Evolutionary conservation across 257 asterid species (phyloP).

Genomic region (Echites panduratus): DNA sequence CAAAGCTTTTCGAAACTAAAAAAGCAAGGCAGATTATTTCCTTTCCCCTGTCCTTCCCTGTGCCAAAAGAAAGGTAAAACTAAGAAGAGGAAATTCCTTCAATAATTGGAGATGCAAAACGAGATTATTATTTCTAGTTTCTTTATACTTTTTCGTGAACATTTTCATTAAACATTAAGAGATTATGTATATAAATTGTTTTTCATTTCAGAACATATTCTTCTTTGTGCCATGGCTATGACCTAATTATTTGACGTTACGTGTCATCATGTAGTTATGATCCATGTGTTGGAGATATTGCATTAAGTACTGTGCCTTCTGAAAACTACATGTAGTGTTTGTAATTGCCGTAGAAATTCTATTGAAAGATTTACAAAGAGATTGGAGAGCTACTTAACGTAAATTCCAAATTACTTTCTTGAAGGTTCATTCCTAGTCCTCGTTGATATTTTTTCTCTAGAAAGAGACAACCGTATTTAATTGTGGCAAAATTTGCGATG

Average conservation of each 20-base stretch:
- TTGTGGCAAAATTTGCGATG: background rate
- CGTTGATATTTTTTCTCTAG: background rate
- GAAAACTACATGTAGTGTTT: background rate
- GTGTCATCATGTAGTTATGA: background rate
- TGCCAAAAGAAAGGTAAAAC: background rate
- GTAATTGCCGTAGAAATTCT: background rate
- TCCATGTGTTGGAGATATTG: background rate
- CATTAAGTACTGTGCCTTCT: background rate
- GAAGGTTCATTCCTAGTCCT: background rate
- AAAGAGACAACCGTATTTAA: no score
- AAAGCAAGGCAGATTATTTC: background rate
- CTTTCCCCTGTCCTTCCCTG: background rate
- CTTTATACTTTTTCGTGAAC: no score
- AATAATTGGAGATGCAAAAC: background rate
- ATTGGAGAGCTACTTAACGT: background rate
- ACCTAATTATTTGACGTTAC: no score
- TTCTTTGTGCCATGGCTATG: no score
- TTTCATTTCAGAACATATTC: no score
- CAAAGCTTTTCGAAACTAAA: background rate
- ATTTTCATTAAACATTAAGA: no score
- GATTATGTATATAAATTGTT: no score
- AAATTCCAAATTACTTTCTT: background rate
- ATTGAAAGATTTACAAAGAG: background rate
- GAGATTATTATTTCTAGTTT: background rate
- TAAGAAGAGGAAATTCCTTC: background rate